Conservation (phyloP, 164 flowering plant genomes). For the Macadamia integrifolia region DNA sequence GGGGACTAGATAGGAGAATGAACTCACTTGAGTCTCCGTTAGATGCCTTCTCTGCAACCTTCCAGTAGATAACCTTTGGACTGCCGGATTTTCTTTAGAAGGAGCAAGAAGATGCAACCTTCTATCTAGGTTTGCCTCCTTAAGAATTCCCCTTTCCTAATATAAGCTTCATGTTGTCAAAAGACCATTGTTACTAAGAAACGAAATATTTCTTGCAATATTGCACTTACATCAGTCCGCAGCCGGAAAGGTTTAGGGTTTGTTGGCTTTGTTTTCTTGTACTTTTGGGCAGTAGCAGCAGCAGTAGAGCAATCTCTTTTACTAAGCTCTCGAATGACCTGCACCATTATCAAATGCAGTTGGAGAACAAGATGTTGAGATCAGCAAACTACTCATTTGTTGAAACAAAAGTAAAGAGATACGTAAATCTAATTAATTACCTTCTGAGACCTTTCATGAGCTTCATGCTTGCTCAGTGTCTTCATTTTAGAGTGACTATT, state of each 20-base stretch:
- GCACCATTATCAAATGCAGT: too few relatives aligned
- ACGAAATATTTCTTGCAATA: neutral
- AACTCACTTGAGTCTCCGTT: slow-evolving; percentile 29
- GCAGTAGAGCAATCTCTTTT: slow-evolving; percentile 29
- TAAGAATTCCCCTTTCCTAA: slow-evolving; percentile 78
- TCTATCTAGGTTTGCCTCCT: slow-evolving; percentile 72
- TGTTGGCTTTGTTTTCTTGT: slow-evolving; percentile 61
- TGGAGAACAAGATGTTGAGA: too few relatives aligned
- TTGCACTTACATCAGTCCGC: slow-evolving; percentile 68
- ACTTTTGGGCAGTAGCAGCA: slow-evolving; percentile 33
- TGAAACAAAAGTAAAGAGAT: too few relatives aligned
- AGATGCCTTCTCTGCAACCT: slow-evolving; percentile 21
- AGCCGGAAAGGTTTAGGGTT: slow-evolving; percentile 88
- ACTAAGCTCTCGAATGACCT: slow-evolving; percentile 8
- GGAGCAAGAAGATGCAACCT: slow-evolving; percentile 26
- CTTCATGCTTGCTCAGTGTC: slow-evolving; percentile 14
- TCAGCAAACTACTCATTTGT: too few relatives aligned
- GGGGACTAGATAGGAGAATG: neutral
- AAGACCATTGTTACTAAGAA: neutral
- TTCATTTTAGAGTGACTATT: slow-evolving; percentile 18
- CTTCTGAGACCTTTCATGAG: slow-evolving; percentile 23
- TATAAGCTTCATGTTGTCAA: slow-evolving; percentile 8
- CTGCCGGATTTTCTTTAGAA: slow-evolving; percentile 22
- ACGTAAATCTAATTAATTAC: slow-evolving; percentile 7
- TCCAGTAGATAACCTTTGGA: slow-evolving; percentile 10